Base-by-base conservation (phyloP, 306 rosid species). In the Canavalia ensiformis region DNA sequence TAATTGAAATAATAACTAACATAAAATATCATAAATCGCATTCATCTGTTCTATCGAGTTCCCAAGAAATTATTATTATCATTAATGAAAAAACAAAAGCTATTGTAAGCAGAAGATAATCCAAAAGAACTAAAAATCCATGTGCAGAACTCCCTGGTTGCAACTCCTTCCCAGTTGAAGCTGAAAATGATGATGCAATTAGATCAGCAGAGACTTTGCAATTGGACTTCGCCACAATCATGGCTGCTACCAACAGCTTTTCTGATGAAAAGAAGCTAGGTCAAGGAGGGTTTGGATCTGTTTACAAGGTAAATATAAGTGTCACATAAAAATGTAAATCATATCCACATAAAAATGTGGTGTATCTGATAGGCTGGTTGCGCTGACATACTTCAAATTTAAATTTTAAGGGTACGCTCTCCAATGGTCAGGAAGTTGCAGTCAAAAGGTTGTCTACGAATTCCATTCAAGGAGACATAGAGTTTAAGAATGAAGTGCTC, bases 211-310 rank as follows among this genome's bases (percentile, higher is more conserved):
- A 86, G 64, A 79, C 88, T 34, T 28, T 82, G 67, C 87, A 84
- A 54, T 84, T 82, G 29, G 72, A 75, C 51, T 82, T 82, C 7
- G 44, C 44, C 63, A 81, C 81, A 8, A 73, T 90, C 50, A 45
- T 59, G 67, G 81, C 35, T 1, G 89, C 89, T 2, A 88, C 90
- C 9, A 42, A 85, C 75, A 64, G 85, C 70, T 88, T 87, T 34
- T 81, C 88, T 30, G 82, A 83, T 2, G 76, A 28, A 58, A 88
- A 87, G n/a, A 90, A 84, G 76, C 76, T 90, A 34, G 91, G 94
- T 55, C 73, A 86, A 74, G 94, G 90, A 5, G 88, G 90, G 55
- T 88, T 90, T 75, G 91, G 94, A 11, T 44, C 81, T n/a, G 89
- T 90, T 66, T 90, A 88, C 75, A 81, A 64, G 89, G 91, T 88